Percentiles rank a stretch among this genome's conserved stretches.
These are phyloP conservation scores for Pythium aristosporum DNA, from an alignment of 352 stramenopile genomes.

Conservation along the genomic window DNA sequence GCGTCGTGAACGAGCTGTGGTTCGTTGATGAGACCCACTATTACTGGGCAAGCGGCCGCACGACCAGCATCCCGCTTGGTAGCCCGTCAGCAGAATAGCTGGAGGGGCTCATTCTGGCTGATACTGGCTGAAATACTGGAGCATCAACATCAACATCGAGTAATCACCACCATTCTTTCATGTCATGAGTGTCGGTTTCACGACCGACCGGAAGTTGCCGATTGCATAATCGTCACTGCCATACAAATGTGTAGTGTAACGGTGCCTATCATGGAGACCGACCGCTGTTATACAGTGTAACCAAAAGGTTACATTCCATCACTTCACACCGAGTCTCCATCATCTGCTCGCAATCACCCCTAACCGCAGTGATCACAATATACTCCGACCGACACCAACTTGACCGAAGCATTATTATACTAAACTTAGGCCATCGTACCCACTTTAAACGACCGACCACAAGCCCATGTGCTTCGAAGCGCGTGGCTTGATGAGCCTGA, in stretches of 20 bases:
- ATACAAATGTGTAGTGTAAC: conserved; percentile 3
- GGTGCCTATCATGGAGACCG: not conserved
- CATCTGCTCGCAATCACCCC: conserved; percentile 7
- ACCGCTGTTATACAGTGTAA: not conserved
- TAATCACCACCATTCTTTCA: no score
- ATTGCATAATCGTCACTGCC: conserved; percentile 12
- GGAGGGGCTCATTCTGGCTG: not conserved
- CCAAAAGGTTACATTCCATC: not conserved
- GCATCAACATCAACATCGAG: no score
- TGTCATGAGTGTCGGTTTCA: conserved; percentile 9
- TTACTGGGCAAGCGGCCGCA: conserved; percentile 51
- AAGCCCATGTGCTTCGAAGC: no score
- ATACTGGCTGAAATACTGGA: conserved; percentile 2
- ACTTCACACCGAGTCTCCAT: not conserved
- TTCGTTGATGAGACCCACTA: conserved; percentile 72
- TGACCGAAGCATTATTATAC: no score
- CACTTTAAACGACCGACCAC: conserved; percentile 12
- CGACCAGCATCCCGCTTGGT: conserved; percentile 44
- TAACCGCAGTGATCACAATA: conserved; percentile 1
- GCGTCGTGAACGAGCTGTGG: conserved; percentile 57
- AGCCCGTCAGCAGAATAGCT: conserved; percentile 5
- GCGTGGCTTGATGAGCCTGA: not conserved
- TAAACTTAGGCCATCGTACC: not conserved
- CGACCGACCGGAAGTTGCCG: conserved; percentile 10
- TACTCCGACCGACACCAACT: no score